Evolutionary conservation across 331 rosid genomes (phyloP), one percentile per base, ranked within the genome.

Genomic region (Rosa hybrid): DNA sequence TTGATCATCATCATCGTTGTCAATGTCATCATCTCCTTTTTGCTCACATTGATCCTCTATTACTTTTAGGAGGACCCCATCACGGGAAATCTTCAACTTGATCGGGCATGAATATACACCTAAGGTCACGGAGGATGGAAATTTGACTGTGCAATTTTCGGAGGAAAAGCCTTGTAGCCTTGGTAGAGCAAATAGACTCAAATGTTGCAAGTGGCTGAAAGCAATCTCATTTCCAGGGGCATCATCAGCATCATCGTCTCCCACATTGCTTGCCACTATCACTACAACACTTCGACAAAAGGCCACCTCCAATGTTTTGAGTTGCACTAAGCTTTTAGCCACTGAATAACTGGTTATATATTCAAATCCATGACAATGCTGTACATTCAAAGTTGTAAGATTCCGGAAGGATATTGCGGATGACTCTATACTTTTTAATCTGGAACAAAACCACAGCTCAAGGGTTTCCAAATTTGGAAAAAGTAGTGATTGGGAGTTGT

Each of bases 171-270:
- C 25, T 56, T 56, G 62, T 17, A 56, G 25, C 2, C 1, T 56
- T 20, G 11, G 9, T 20, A 56, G 25, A 20, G 0, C 0, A 1
- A 0, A 0, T 1, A 57, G 64, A 7, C 0, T 0, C 64, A 57
- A 57, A 57, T 21, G 1, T 57, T 57, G 64, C 13, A 57, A 57
- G 30, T 8, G 30, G 64, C 30, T 57, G 64, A 57, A 57, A n/a
- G 2, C 27, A n/a, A 57, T 57, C 64, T 57, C 64, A n/a, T n/a
- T 20, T 57, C 30, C 64, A 7, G 4, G 5, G 8, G 13, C 64
- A 2, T 2, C 56, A 50, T 50, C 56, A 14, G 16, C 54, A 14
- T 12, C 25, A 57, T n/a, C 30, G 3, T 57, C 25, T 20, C 12
- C 34, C 34, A 30, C 10, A 3, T 57, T 2, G 25, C 64, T n/a